Evolutionary conservation across 768 basidiomycete species (phyloP).

Genomic region (Boletellus sp.): DNA sequence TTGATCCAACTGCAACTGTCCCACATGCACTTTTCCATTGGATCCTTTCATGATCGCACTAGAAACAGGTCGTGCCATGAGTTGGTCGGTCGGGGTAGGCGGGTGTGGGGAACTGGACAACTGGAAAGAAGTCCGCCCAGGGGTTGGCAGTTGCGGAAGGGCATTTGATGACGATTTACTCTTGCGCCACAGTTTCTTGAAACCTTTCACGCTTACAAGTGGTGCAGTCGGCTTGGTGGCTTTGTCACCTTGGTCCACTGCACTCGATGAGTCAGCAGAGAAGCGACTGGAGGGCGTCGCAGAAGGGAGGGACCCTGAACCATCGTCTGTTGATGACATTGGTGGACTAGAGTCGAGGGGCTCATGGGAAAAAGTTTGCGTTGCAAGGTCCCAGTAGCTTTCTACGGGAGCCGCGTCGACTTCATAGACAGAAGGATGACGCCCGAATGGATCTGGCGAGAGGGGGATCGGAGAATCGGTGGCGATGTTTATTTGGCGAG

Average conservation of each 20-base stretch:
- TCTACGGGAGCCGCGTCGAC: constrained; percentile 29
- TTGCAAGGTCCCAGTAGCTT: constrained; percentile 43
- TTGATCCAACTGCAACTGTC: constrained; percentile 66
- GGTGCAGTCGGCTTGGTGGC: constrained; percentile 38
- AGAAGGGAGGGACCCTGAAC: constrained; percentile 15
- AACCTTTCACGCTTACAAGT: constrained; percentile 67
- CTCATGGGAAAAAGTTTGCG: constrained; percentile 21
- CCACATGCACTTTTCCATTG: constrained; percentile 32
- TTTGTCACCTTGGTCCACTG: constrained; percentile 27
- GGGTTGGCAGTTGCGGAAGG: constrained; percentile 33
- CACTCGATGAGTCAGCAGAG: constrained; percentile 64
- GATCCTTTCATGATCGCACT: constrained; percentile 5
- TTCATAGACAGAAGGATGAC: constrained; percentile 54
- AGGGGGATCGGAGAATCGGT: constrained; percentile 66
- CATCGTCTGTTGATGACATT: constrained; percentile 23
- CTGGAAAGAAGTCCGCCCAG: constrained; percentile 36
- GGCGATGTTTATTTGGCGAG: constrained; percentile 19
- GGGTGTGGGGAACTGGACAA: constrained; percentile 27
- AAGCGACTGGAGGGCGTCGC: constrained; percentile 58
- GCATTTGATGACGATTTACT: constrained; percentile 46
- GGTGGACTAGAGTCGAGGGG: constrained; percentile 22
- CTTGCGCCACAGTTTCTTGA: constrained; percentile 78
- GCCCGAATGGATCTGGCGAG: constrained; percentile 81
- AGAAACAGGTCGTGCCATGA: constrained; percentile 27
- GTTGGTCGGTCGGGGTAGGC: constrained; percentile 34